Percentiles rank a stretch among this genome's conserved stretches.
Conservation (phyloP, 257 asterid genomes). For the Ehretia macrophylla region DNA sequence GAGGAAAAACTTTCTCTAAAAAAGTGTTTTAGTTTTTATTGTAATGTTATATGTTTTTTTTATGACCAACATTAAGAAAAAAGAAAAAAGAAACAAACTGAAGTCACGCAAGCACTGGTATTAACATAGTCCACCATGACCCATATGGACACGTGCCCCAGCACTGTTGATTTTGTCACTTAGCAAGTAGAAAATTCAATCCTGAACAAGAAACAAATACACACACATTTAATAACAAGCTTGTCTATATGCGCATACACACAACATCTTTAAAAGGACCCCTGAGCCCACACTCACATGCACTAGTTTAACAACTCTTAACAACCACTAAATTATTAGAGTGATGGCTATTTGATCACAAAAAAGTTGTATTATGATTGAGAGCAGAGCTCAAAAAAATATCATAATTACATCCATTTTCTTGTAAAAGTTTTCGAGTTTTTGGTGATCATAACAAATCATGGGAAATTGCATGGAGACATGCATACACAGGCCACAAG, state of each 20-base stretch:
- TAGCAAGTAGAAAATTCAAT: background rate
- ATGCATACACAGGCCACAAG: constrained; percentile 18
- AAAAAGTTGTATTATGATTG: background rate
- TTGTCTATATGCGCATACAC: background rate
- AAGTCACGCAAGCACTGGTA: background rate
- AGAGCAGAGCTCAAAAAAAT: no score
- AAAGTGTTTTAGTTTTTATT: no score
- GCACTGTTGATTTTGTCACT: background rate
- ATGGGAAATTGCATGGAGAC: constrained; percentile 75
- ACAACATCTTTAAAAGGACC: constrained; percentile 11
- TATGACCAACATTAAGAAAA: no score
- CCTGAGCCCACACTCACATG: constrained; percentile 25
- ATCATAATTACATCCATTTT: no score
- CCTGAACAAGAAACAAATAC: background rate
- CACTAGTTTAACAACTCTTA: constrained; percentile 23
- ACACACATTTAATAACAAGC: background rate
- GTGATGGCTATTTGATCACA: constrained; percentile 1
- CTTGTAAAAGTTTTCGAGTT: no score
- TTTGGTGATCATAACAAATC: background rate
- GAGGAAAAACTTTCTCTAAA: no score
- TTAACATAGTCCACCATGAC: background rate
- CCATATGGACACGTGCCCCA: background rate
- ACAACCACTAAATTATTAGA: constrained; percentile 1
- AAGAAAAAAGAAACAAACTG: no score
- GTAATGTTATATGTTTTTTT: no score